Evolutionary conservation across 148 eudicot genomes (phyloP).

Genomic region (Diospyros lotus): DNA sequence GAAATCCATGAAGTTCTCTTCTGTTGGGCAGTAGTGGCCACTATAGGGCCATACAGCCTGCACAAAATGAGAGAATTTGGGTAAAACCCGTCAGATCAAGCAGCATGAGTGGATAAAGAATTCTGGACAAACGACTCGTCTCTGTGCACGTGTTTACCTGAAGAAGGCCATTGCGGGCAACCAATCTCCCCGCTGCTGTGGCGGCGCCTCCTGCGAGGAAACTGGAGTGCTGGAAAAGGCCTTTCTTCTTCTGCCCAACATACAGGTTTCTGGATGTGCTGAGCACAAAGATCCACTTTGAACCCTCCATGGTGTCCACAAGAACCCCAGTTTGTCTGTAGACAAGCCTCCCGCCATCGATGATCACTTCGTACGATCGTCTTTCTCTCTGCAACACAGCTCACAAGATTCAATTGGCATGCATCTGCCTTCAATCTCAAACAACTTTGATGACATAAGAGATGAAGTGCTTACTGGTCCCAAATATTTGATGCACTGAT

Average conservation of each 20-base stretch:
- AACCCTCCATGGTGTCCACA: conserved; percentile 20
- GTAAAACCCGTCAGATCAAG: background rate
- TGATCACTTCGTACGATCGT: conserved; percentile 26
- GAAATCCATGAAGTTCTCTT: conserved; percentile 33
- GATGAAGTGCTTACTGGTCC: conserved; percentile 13
- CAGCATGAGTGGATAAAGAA: background rate
- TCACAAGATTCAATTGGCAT: background rate
- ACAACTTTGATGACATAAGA: background rate
- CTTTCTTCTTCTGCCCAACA: conserved; percentile 33
- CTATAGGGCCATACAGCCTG: conserved; percentile 40
- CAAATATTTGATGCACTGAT: conserved; percentile 23
- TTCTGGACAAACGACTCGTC: background rate
- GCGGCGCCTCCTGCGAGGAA: conserved; percentile 34
- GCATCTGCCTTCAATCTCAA: too few species aligned
- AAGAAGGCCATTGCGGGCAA: conserved; percentile 28
- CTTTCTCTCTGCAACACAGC: conserved; percentile 25
- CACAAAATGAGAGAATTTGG: background rate
- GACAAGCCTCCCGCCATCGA: conserved; percentile 26
- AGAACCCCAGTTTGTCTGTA: conserved; percentile 15
- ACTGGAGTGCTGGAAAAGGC: conserved; percentile 37
- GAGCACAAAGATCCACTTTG: conserved; percentile 39
- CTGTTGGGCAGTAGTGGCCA: conserved; percentile 35
- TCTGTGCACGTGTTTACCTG: conserved; percentile 12
- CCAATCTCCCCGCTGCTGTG: conserved; percentile 28
- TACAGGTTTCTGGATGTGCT: conserved; percentile 25